Conservation (phyloP, 2,329 filamentous ascomycete species). For the Colletotrichum chrysophilum region DNA sequence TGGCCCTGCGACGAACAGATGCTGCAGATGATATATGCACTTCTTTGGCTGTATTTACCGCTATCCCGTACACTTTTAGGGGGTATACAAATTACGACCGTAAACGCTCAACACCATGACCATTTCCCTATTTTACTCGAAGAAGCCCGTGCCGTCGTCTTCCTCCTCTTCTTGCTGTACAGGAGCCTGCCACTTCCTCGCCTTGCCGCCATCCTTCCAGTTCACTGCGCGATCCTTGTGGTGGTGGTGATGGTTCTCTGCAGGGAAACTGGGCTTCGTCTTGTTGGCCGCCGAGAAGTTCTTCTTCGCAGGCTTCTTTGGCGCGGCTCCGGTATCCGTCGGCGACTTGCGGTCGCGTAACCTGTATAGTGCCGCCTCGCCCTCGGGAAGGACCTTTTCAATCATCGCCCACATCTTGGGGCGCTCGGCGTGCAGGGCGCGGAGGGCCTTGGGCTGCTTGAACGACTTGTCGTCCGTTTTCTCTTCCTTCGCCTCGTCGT, state of each 20-base stretch:
- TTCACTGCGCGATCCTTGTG: constrained; percentile 8
- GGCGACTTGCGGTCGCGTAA: constrained; percentile 58
- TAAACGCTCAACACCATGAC: constrained; percentile 8
- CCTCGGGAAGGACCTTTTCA: constrained; percentile 67
- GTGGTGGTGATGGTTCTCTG: constrained; percentile 23
- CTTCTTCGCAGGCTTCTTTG: constrained; percentile 11
- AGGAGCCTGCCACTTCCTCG: constrained; percentile 34
- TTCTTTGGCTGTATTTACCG: background rate
- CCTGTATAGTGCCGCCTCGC: constrained; percentile 53
- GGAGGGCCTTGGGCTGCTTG: constrained; percentile 40
- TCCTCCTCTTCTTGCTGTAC: constrained; percentile 47
- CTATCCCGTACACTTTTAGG: constrained; percentile 4
- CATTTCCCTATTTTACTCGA: constrained; percentile 43
- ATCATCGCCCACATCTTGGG: constrained; percentile 72
- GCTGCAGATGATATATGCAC: background rate
- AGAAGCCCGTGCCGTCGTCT: constrained; percentile 64
- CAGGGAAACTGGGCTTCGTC: background rate
- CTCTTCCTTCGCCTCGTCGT: constrained; percentile 36
- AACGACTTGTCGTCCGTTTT: constrained; percentile 40
- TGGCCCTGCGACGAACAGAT: background rate
- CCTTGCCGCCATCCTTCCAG: constrained; percentile 23
- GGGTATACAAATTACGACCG: constrained; percentile 15
- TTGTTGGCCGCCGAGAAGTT: background rate
- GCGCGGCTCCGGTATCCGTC: constrained; percentile 23
- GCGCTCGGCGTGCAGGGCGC: constrained; percentile 48